Conservation (phyloP, 768 basidiomycete species). For the Erythrobasidium yunnanense region DNA sequence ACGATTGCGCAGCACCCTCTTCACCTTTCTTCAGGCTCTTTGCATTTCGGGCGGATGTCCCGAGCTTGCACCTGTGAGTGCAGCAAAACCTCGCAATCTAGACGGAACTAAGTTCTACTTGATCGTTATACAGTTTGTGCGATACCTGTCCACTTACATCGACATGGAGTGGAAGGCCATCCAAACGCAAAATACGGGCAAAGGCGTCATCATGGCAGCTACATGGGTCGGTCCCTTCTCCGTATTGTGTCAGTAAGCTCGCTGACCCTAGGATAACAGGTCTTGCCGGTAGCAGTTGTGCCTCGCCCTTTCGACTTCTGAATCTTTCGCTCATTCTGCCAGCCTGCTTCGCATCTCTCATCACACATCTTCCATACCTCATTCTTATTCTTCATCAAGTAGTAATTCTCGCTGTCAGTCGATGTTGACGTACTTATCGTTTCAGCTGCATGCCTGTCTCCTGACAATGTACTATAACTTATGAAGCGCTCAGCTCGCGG, state of each 20-base stretch:
- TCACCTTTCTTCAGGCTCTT: conserved; percentile 66
- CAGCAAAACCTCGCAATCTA: neutral
- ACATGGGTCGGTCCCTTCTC: conserved; percentile 51
- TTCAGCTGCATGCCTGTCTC: no score
- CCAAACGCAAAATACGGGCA: conserved; percentile 47
- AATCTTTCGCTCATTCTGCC: no score
- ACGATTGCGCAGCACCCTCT: conserved; percentile 44
- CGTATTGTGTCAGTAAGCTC: neutral
- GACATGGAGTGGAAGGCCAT: conserved; percentile 56
- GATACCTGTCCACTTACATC: conserved; percentile 67
- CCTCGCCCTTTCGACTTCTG: conserved; percentile 2
- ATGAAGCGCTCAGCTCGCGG: no score
- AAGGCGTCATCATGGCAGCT: conserved; percentile 75
- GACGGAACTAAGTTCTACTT: no score
- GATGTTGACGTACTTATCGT: no score
- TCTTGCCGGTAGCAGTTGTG: conserved; percentile 12
- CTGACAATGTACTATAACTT: no score
- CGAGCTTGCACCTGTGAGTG: conserved; percentile 56
- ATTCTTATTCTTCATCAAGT: no score
- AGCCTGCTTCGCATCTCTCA: no score
- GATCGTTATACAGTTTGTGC: conserved; percentile 48
- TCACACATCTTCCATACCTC: no score
- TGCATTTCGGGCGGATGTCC: conserved; percentile 63
- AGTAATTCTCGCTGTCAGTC: no score
- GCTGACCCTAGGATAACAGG: conserved; percentile 5